Evolutionary conservation across 1,284 basidiomycete genomes (phyloP).

Genomic region (Violaceomyces palustris): DNA sequence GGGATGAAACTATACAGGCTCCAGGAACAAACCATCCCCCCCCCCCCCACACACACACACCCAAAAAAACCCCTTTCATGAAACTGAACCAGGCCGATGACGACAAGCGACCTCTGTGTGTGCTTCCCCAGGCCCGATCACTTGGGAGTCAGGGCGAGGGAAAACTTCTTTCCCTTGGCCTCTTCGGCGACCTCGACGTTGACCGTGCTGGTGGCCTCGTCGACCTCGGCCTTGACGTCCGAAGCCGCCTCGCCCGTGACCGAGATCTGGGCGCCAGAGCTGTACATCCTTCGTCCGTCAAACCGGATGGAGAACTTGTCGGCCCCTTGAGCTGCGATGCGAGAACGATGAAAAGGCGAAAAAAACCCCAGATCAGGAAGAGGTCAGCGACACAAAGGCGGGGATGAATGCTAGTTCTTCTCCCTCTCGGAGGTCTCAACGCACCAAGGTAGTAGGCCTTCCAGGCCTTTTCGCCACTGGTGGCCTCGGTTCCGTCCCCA

Average conservation of each 20-base stretch:
- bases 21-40: too few species aligned
- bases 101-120: too few species aligned
- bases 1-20: too few species aligned
- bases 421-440: too few species aligned
- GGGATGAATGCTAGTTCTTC: too few species aligned
- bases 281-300: conserved; percentile 36
- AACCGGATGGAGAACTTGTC: conserved; percentile 32
- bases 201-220: conserved; percentile 21
- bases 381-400: neutral
- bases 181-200: conserved; percentile 26
- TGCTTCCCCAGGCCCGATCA: too few species aligned
- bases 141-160: conserved; percentile 24
- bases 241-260: conserved; percentile 30
- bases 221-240: conserved; percentile 18
- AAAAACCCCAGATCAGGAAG: conserved; percentile 1
- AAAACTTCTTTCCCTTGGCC: conserved; percentile 33
- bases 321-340: conserved; percentile 9
- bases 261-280: conserved; percentile 18
- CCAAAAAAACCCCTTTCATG: too few species aligned
- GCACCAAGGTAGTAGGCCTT: conserved; percentile 26
- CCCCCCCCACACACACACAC: too few species aligned
- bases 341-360: neutral
- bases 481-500: conserved; percentile 33
- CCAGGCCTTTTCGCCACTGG: conserved; percentile 32
- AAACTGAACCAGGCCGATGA: too few species aligned